Evolutionary conservation across 345 rosid species (phyloP), one percentile per base, ranked within the genome.

Genomic region (Pseudoturritis turrita): DNA sequence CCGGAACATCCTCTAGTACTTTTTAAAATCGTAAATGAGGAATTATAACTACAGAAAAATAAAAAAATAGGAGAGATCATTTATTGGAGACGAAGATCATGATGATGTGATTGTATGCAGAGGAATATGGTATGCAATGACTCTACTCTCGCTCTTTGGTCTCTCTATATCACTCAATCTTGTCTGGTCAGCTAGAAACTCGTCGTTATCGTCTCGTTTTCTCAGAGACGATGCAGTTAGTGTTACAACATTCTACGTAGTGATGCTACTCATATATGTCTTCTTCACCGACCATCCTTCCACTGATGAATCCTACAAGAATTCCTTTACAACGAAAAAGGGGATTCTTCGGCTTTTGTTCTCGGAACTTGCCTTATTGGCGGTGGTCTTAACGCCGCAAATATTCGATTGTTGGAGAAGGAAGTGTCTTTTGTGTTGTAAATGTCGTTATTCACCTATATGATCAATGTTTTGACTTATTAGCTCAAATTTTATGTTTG

Each of bases 141-240:
- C 53, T 68, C 52, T 54, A 54, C 72, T 68, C 52, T 68, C 62
- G n/a, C 29, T 68, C 31, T 3, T 68, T 54, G 62, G 62, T 41
- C 62, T 68, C n/a, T n/a, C 62, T 54, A 29, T 41, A 68, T 54
- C 72, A 22, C 62, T 68, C 64, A 41, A 43, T 68, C 63, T 28
- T 55, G 22, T 55, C 35, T 56, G 33, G 36, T 45, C 46, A 21
- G 46, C 36, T 21, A n/a, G n/a, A n/a, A n/a, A n/a, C n/a, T n/a
- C n/a, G n/a, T n/a, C n/a, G n/a, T n/a, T n/a, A n/a, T n/a, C n/a
- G n/a, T n/a, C n/a, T n/a, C n/a, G n/a, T 14, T 54, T 43, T 33
- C 23, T 56, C 8, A 44, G 56, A 39, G 64, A 56, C 35, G 64
- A 45, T 9, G 73, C 73, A 13, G 64, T 56, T 11, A 68, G 73